A percentile compares a stretch with the other conserved stretches of the same genome.
phyloP scores from a whole-genome alignment of 257 asterid genomes.

The Solanum appendiculatum region DNA sequence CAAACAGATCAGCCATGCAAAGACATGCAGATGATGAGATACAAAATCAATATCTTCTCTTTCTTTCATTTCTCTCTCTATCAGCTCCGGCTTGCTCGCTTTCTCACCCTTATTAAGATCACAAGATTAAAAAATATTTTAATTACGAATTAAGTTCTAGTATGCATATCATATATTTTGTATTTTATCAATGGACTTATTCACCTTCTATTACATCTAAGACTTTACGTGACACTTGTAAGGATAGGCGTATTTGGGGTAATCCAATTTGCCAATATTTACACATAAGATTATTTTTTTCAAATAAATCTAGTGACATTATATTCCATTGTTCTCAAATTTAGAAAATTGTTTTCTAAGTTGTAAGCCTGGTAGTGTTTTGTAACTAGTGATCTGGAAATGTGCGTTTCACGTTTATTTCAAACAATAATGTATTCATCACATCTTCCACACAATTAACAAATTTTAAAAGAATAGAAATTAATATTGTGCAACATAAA shows the following conservation, averaged over 20 bases:
- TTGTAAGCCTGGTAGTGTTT: no score
- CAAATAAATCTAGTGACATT: not conserved
- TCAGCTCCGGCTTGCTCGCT: slow-evolving; percentile 5
- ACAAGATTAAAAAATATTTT: not conserved
- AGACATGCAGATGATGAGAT: not conserved
- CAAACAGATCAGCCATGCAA: slow-evolving; percentile 2
- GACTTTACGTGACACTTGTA: not conserved
- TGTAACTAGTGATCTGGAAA: not conserved
- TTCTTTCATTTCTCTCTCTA: not conserved
- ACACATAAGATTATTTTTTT: not conserved
- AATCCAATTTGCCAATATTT: not conserved
- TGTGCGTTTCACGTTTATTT: not conserved
- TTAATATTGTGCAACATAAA: not conserved
- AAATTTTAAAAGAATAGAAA: not conserved
- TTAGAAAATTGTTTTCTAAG: not conserved
- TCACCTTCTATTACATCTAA: not conserved
- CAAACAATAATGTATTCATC: not conserved
- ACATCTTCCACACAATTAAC: not conserved
- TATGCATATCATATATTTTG: not conserved
- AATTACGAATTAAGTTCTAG: not conserved
- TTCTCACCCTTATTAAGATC: not conserved
- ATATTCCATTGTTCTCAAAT: not conserved
- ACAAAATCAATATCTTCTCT: not conserved
- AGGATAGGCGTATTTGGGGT: not conserved
- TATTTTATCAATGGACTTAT: not conserved